These are phyloP conservation scores for Prunus mume DNA, from an alignment of 306 rosid species.

Conservation along the genomic window DNA sequence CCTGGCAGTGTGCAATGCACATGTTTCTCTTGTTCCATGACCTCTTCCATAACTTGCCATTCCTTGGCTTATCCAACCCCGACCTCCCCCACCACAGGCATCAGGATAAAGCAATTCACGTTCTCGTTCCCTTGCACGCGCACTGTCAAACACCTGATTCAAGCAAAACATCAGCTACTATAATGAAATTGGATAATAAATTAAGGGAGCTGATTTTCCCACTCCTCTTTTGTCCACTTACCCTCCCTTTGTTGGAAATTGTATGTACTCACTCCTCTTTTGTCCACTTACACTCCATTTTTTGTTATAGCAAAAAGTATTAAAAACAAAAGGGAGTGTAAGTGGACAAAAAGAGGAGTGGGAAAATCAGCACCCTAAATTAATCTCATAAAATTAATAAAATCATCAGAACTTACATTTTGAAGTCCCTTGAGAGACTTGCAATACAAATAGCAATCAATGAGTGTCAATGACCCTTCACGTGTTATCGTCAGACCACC, in stretches of 20 bases:
- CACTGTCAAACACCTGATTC: constrained; percentile 90
- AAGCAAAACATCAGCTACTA: constrained; percentile 32
- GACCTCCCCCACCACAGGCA: constrained; percentile 99
- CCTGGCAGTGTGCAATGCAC: constrained; percentile 96
- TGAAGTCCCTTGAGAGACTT: constrained; percentile 79
- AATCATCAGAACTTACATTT: constrained; percentile 50
- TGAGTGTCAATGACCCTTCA: constrained; percentile 80
- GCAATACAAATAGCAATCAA: constrained; percentile 82
- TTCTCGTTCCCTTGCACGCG: constrained; percentile 95
- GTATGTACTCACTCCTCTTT: too few relatives aligned
- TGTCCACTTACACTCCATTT: too few relatives aligned
- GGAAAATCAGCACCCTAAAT: too few relatives aligned
- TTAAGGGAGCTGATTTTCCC: too few relatives aligned
- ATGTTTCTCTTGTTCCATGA: constrained; percentile 93
- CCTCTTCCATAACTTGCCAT: constrained; percentile 84
- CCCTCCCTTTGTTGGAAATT: too few relatives aligned
- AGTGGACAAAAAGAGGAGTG: too few relatives aligned
- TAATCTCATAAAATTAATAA: constrained; percentile 10
- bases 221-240: too few relatives aligned
- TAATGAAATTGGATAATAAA: constrained; percentile 8
- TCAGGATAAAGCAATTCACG: constrained; percentile 97
- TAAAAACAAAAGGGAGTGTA: too few relatives aligned
- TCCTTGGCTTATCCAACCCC: constrained; percentile 99
- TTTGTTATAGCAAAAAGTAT: too few relatives aligned
- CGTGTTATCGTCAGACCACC: constrained; percentile 93